Conservation (phyloP, 2,329 filamentous ascomycete species). For the Fusarium denticulatum region DNA sequence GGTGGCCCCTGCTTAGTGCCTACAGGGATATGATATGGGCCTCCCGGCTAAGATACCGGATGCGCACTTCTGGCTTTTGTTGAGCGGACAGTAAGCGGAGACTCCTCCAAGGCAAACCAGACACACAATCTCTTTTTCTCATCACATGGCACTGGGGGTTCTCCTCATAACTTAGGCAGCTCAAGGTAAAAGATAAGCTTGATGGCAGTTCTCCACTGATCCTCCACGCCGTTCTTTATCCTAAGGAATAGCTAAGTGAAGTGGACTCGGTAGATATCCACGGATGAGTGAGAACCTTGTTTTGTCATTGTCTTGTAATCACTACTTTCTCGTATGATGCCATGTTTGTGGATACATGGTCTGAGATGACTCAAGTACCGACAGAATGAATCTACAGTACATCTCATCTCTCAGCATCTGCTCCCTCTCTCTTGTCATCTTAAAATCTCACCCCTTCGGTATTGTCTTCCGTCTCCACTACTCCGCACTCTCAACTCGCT, state of each 20-base stretch:
- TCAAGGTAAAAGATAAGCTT: constrained; percentile 33
- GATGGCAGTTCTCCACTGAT: constrained; percentile 24
- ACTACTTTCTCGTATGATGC: constrained; percentile 8
- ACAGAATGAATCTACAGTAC: constrained; percentile 1
- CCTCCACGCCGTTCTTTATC: constrained; percentile 3
- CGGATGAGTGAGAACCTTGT: background rate
- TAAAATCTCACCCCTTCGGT: constrained; percentile 25
- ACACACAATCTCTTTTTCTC: constrained; percentile 11
- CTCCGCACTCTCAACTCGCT: constrained; percentile 32
- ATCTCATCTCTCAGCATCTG: constrained; percentile 10
- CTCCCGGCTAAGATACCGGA: constrained; percentile 24
- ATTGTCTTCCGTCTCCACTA: constrained; percentile 30
- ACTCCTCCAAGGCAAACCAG: background rate
- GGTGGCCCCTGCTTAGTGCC: constrained; percentile 4
- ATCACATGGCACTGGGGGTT: constrained; percentile 25
- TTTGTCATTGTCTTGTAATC: background rate
- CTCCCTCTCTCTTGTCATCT: background rate
- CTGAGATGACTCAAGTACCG: constrained; percentile 35
- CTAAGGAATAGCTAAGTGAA: background rate
- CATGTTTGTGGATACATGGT: constrained; percentile 7
- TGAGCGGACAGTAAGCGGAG: constrained; percentile 2
- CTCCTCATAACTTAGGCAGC: constrained; percentile 11
- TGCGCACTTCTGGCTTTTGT: constrained; percentile 3
- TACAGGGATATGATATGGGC: background rate
- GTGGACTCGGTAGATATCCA: background rate